Conservation (phyloP, 164 flowering plant genomes). For the Chimonanthus praecox region DNA sequence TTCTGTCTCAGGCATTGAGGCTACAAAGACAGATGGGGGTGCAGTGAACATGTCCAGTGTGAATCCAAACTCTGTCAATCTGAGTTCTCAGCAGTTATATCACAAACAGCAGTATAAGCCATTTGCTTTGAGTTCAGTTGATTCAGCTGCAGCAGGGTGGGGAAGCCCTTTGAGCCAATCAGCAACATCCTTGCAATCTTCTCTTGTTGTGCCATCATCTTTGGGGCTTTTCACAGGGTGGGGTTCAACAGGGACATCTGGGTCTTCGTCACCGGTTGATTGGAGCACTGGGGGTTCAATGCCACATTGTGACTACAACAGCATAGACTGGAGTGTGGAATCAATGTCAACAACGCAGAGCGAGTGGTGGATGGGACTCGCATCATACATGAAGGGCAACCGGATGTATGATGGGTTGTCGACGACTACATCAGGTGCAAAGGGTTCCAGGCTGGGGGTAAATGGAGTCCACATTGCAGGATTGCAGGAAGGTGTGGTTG, state of each 20-base stretch:
- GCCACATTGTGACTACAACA: constrained; percentile 55
- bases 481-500: constrained; percentile 39
- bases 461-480: constrained; percentile 27
- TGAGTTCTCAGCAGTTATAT: constrained; percentile 30
- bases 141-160: constrained; percentile 19
- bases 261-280: constrained; percentile 54
- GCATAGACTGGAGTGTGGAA: constrained; percentile 72
- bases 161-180: constrained; percentile 27
- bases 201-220: constrained; percentile 47
- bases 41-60: constrained; percentile 23
- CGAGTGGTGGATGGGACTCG: constrained; percentile 34
- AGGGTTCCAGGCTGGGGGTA: constrained; percentile 15
- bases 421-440: constrained; percentile 9
- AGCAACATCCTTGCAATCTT: constrained; percentile 21
- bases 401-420: constrained; percentile 29
- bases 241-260: constrained; percentile 48
- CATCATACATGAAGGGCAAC: constrained; percentile 25
- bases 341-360: constrained; percentile 20
- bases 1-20: constrained; percentile 25
- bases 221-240: constrained; percentile 61
- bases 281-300: constrained; percentile 55
- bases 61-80: constrained; percentile 18
- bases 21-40: constrained; percentile 32
- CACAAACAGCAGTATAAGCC: constrained; percentile 34
- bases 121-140: constrained; percentile 19